Percentiles rank a stretch among this genome's conserved stretches.
Evolutionary conservation across 352 stramenopile genomes (phyloP).

Genomic region (Ophiocytium majus): DNA sequence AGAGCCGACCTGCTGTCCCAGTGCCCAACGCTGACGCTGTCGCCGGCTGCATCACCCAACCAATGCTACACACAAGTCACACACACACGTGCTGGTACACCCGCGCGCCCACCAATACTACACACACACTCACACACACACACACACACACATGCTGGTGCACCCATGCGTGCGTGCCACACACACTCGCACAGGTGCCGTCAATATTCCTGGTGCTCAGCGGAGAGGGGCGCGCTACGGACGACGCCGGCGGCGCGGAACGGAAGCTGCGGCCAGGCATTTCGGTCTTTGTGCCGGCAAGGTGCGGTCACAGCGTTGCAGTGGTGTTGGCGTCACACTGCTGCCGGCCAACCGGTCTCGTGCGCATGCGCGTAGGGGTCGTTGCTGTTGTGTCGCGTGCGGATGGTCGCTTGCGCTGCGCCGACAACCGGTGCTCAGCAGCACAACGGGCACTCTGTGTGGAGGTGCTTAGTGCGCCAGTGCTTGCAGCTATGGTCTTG

Average conservation of each 20-base stretch:
- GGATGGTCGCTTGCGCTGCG: no score
- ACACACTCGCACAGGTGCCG: conserved; percentile 13
- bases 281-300: conserved; percentile 14
- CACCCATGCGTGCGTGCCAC: not conserved
- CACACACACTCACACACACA: not conserved
- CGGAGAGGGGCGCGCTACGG: not conserved
- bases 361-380: not conserved
- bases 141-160: not conserved
- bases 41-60: not conserved
- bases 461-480: not conserved
- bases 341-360: no score
- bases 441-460: not conserved
- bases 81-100: no score
- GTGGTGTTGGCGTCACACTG: not conserved
- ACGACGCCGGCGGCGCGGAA: not conserved
- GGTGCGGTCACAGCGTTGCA: not conserved
- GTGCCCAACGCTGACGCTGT: not conserved
- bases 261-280: not conserved
- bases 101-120: not conserved
- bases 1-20: not conserved
- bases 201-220: conserved; percentile 15
- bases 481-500: not conserved
- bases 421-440: no score
- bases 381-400: not conserved
- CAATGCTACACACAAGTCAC: no score